Base-by-base conservation (phyloP, 2,329 filamentous ascomycete genomes). In the Arthroderma uncinatum region DNA sequence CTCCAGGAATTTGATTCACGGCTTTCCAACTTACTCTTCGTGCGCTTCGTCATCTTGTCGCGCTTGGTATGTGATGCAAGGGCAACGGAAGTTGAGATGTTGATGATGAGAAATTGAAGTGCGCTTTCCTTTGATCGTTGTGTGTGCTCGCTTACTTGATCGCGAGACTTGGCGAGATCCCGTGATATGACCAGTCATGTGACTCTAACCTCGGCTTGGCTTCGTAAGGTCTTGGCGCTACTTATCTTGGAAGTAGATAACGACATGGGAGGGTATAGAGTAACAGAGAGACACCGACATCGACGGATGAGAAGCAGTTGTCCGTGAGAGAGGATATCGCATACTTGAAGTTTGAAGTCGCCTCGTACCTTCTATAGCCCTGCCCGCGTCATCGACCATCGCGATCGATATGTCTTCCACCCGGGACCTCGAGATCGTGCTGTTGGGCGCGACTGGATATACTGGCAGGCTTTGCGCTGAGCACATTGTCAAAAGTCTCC, bases 21-120 rank as follows among this genome's bases (percentile, higher is more conserved):
- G n/a, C 30, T 14, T 33, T 25, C 14, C 44, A 56, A 53, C 14
- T 52, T 25, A 77, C 78, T 94, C 87, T 89, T 94, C 67, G 89
- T 94, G 82, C 89, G 85, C 84, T 93, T 92, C 77, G 88, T 89
- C 87, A 93, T 93, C 79, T 85, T 89, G 82, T 76, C 77, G 70
- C 58, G 59, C 60, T 59, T 40, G 53, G 57, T 63, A 56, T 61
- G 54, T 62, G 21, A 54, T 58, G 55, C 53, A 57, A 34, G 30
- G 55, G 34, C 47, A 55, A 55, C 44, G 58, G 55, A 57, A 57
- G 59, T 61, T 37, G 50, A 53, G 28, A 36, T 37, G 33, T 44
- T 39, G 33, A 53, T 53, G 50, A 60, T 55, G 53, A 36, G 58
- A 58, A 57, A 57, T 53, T 37, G 50, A 37, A 53, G 36, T 57